phyloP scores from a whole-genome alignment of 1,284 basidiomycete genomes.

The Cryptococcus sp. region DNA sequence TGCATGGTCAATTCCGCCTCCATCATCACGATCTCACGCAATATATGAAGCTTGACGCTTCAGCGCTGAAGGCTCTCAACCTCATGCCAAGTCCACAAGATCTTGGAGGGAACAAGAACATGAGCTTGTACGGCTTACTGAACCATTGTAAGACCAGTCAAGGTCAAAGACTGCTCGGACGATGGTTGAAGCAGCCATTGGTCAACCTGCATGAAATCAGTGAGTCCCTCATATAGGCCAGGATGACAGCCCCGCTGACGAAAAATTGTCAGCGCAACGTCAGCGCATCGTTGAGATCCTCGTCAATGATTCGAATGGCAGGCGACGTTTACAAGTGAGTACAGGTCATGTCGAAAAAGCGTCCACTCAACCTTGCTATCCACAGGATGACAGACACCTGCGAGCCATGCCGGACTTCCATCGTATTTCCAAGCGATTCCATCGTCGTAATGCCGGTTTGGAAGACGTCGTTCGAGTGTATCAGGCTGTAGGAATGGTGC shows the following conservation, averaged over 20 bases:
- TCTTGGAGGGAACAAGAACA: constrained; percentile 64
- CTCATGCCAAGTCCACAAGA: constrained; percentile 74
- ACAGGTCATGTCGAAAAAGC: neutral
- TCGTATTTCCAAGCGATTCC: constrained; percentile 89
- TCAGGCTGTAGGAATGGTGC: constrained; percentile 74
- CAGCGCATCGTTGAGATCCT: constrained; percentile 88
- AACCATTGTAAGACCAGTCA: constrained; percentile 98
- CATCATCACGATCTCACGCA: constrained; percentile 87
- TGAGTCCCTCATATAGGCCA: constrained; percentile 54
- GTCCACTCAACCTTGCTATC: too few species aligned
- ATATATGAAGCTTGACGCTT: constrained; percentile 94
- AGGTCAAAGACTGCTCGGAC: constrained; percentile 83
- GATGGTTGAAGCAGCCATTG: constrained; percentile 96
- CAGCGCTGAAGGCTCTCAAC: constrained; percentile 87
- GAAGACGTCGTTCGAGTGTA: constrained; percentile 97
- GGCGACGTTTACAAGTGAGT: constrained; percentile 70
- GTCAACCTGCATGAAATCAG: constrained; percentile 92
- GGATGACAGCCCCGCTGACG: neutral
- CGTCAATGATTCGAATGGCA: constrained; percentile 72
- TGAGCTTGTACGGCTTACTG: constrained; percentile 82
- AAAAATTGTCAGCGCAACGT: constrained; percentile 63
- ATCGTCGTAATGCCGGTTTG: constrained; percentile 76
- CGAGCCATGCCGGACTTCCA: constrained; percentile 93
- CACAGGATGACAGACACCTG: constrained; percentile 73
- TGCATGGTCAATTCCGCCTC: constrained; percentile 79